These are phyloP conservation scores for Calonectria pseudoturangicola DNA, from an alignment of 2,329 filamentous ascomycete genomes.

Conservation along the genomic window DNA sequence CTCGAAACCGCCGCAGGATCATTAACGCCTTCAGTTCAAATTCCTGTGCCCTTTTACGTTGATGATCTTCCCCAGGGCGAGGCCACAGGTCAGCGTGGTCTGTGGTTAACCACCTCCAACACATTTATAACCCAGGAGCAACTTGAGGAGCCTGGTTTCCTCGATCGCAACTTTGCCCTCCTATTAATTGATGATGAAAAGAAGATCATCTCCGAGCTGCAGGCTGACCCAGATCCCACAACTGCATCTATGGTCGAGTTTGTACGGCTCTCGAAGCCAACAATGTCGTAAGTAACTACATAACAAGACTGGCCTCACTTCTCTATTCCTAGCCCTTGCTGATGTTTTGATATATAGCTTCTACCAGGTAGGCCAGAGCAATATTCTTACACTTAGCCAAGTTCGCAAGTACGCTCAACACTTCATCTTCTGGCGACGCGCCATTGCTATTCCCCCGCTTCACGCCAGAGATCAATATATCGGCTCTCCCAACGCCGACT, in stretches of 20 bases:
- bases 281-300: constrained; percentile 69
- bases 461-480: constrained; percentile 94
- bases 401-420: constrained; percentile 93
- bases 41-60: constrained; percentile 80
- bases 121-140: constrained; percentile 82
- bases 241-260: constrained; percentile 88
- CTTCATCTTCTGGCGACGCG: constrained; percentile 96
- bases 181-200: constrained; percentile 89
- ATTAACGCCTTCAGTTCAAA: constrained; percentile 78
- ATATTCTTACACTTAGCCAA: constrained; percentile 84
- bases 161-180: constrained; percentile 91
- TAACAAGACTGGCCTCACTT: background rate
- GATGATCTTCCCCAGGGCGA: constrained; percentile 82
- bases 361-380: constrained; percentile 81
- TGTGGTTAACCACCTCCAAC: constrained; percentile 93
- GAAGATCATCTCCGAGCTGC: constrained; percentile 82
- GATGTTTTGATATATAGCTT: constrained; percentile 64
- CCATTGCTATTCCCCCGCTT: constrained; percentile 91
- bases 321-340: constrained; percentile 13
- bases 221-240: constrained; percentile 84
- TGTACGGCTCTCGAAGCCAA: constrained; percentile 83
- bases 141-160: constrained; percentile 77
- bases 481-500: constrained; percentile 91
- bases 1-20: constrained; percentile 78
- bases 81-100: constrained; percentile 81